These are phyloP conservation scores for Elaphomyces granulatus DNA, from an alignment of 495 filamentous ascomycete species.

Conservation along the genomic window DNA sequence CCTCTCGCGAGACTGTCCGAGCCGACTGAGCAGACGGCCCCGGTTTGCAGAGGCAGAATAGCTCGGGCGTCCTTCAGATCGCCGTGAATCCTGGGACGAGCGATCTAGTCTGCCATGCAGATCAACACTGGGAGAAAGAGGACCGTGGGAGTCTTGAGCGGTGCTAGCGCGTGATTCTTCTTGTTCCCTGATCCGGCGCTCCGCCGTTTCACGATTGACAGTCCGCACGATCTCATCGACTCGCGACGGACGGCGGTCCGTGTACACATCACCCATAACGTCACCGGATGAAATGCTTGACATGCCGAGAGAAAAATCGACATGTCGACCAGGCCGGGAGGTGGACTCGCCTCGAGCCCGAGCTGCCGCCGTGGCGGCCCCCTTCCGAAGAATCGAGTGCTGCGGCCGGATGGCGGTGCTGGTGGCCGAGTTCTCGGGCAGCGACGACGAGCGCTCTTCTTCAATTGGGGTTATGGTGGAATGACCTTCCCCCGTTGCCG, in stretches of 20 bases:
- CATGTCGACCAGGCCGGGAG: constrained; percentile 42
- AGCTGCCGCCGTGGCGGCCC: constrained; percentile 24
- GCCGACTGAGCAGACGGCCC: not conserved
- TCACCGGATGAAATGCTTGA: constrained; percentile 43
- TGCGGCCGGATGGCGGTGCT: constrained; percentile 17
- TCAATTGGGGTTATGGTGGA: not conserved
- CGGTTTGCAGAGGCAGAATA: not conserved
- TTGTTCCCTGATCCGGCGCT: constrained; percentile 33
- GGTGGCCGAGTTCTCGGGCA: constrained; percentile 18
- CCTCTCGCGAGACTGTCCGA: constrained; percentile 4
- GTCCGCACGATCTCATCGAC: constrained; percentile 26
- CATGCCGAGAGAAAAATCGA: constrained; percentile 67
- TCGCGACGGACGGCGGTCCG: constrained; percentile 28
- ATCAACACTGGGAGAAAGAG: not conserved
- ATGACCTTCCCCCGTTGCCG: constrained; percentile 5
- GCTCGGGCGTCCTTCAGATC: not conserved
- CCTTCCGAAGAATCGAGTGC: constrained; percentile 42
- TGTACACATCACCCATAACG: constrained; percentile 54
- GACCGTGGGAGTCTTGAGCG: not conserved
- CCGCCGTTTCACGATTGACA: constrained; percentile 27
- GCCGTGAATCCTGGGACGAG: not conserved
- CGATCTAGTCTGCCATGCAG: too few species aligned
- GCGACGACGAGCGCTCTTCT: constrained; percentile 8
- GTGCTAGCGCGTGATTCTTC: constrained; percentile 12
- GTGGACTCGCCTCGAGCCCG: constrained; percentile 41